Conservation (phyloP, 371 early-diverging fungal genomes). For the Haplosporangium sp. region DNA sequence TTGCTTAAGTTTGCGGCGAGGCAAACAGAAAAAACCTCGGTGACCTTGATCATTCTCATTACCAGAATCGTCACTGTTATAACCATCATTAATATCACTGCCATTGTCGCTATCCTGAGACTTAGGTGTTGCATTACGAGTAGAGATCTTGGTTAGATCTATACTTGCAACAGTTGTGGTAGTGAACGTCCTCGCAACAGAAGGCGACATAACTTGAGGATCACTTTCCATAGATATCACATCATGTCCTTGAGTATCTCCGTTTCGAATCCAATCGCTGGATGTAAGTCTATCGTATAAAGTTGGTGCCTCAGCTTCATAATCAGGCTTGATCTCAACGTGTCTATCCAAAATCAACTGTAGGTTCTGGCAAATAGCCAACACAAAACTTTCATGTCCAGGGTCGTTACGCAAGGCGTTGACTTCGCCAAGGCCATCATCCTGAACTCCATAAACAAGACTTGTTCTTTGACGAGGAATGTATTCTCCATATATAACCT, state of each 20-base stretch:
- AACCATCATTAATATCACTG: not conserved
- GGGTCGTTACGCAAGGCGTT: slow-evolving; percentile 31
- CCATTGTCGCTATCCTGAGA: slow-evolving; percentile 9
- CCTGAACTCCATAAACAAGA: slow-evolving; percentile 12
- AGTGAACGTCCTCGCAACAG: slow-evolving; percentile 22
- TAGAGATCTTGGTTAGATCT: slow-evolving; percentile 12
- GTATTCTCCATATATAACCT: slow-evolving; percentile 53
- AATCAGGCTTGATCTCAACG: slow-evolving; percentile 50
- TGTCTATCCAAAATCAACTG: slow-evolving; percentile 51
- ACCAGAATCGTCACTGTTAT: not conserved
- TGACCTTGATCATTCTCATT: slow-evolving; percentile 4
- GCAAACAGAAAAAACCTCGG: slow-evolving; percentile 23
- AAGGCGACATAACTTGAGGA: not conserved
- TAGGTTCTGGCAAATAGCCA: slow-evolving; percentile 39
- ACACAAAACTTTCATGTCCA: slow-evolving; percentile 53
- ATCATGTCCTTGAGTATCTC: slow-evolving; percentile 14
- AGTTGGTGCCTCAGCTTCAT: slow-evolving; percentile 36
- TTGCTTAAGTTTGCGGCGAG: slow-evolving; percentile 13
- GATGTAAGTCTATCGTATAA: slow-evolving; percentile 32
- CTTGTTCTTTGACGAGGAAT: slow-evolving; percentile 46
- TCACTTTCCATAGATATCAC: slow-evolving; percentile 4
- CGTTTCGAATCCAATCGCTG: not conserved
- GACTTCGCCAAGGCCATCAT: not conserved
- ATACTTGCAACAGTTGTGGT: slow-evolving; percentile 14
- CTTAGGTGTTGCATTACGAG: not conserved